Evolutionary conservation across 2,329 filamentous ascomycete species (phyloP).

Genomic region (Anthostomella pinea): DNA sequence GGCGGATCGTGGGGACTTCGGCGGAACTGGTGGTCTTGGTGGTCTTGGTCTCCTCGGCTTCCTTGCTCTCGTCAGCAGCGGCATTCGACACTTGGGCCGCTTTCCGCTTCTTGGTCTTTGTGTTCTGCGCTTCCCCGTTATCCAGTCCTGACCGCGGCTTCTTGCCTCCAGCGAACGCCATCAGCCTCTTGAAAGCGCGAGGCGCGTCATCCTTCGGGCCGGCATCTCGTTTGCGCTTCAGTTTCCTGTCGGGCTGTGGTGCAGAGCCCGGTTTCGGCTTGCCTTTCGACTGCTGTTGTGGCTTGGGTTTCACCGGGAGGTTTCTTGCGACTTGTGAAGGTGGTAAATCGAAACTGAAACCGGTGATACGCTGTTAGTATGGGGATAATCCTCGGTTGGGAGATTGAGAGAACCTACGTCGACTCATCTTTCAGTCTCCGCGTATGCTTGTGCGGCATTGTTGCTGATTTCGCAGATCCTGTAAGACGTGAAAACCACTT

Average conservation of each 20-base stretch:
- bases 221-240: conserved; percentile 46
- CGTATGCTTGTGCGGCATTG: conserved; percentile 87
- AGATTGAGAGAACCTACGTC: conserved; percentile 40
- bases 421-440: conserved; percentile 56
- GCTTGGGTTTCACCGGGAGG: conserved; percentile 42
- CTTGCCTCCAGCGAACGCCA: conserved; percentile 68
- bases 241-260: conserved; percentile 40
- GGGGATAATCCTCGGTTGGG: conserved; percentile 15
- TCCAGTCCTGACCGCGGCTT: conserved; percentile 64
- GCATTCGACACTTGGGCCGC: conserved; percentile 15
- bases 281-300: conserved; percentile 28
- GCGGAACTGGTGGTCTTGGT: conserved; percentile 20
- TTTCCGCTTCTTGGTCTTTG: conserved; percentile 32
- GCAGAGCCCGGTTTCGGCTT: conserved; percentile 25
- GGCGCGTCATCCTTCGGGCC: conserved; percentile 72
- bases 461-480: no score
- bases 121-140: conserved; percentile 53
- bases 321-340: conserved; percentile 48
- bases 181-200: conserved; percentile 80
- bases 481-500: no score
- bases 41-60: conserved; percentile 14
- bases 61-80: no score
- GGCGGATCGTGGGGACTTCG: conserved; percentile 66
- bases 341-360: conserved; percentile 47
- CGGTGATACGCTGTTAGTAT: conserved; percentile 9